Evolutionary conservation across 768 basidiomycete genomes (phyloP), one percentile per base, ranked within the genome.

Genomic region (Pisolithus microcarpus): DNA sequence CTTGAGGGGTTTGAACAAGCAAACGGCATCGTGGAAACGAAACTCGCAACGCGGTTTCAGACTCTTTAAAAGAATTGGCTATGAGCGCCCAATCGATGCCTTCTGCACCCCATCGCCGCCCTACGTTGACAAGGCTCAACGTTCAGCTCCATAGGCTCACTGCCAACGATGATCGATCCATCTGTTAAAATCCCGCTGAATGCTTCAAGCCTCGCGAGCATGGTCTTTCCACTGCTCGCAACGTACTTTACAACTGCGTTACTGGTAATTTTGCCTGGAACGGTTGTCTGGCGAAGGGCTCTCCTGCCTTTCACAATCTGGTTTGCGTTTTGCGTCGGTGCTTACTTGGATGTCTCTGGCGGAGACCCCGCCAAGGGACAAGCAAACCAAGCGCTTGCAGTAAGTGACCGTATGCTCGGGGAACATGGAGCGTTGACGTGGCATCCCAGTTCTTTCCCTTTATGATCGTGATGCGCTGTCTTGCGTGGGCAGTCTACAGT

Each of bases 231-330:
- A 4, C 61, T 72, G 13, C 24, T 78, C 0, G 48, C 73, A 15
- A 64, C 65, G 51, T 79, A 78, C 60, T 77, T 75, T 65, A 61
- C 61, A 16, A 73, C 72, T 24, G 77, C 79, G 18, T 58, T 77
- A 26, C 71, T 81, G 38, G 75, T 77, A 13, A 62, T 74, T 26
- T 58, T 71, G 61, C 67, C 37, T 77, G 78, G 1, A 64, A 70
- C 43, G 11, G 54, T 44, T 30, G 49, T 61, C 6, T 57, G 74
- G 47, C 75, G 79, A 36, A 54, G 77, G 46, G 72, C 72, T 8
- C 53, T 79, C 26, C 65, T 80, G 13, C 76, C 78, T 7, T 52
- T 77, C 38, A 72, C 75, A 3, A 56, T 77, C 21, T 74, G 70
- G 65, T 56, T 62, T 7, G 61, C 72, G 15, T 75, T 73, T 54